phyloP scores from a whole-genome alignment of 2,329 filamentous ascomycete species.

The Teratosphaeria nubilosa region DNA sequence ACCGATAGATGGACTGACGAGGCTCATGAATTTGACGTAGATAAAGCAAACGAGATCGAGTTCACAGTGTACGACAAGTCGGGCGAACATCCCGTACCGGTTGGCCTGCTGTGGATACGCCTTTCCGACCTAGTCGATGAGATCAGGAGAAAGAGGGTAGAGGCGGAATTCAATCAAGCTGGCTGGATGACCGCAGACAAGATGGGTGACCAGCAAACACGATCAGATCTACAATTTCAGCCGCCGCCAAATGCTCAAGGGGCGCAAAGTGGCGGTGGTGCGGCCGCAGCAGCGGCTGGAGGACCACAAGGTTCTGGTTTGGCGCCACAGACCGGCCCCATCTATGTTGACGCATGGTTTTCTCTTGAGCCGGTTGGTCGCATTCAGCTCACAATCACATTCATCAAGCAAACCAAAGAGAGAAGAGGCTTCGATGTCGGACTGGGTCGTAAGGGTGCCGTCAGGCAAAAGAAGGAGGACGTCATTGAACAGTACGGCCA shows the following conservation, averaged over 20 bases:
- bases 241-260: constrained; percentile 33
- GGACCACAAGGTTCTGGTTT: constrained; percentile 30
- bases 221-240: constrained; percentile 46
- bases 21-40: constrained; percentile 82
- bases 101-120: constrained; percentile 89
- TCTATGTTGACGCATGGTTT: constrained; percentile 86
- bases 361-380: constrained; percentile 88
- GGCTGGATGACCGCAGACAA: constrained; percentile 97
- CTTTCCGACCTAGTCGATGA: constrained; percentile 97
- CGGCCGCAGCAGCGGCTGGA: constrained; percentile 30
- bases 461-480: constrained; percentile 95
- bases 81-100: constrained; percentile 76
- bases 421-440: constrained; percentile 76
- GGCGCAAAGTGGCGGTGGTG: constrained; percentile 23
- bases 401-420: constrained; percentile 81
- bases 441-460: constrained; percentile 86
- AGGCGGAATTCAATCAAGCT: constrained; percentile 85
- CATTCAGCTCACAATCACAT: constrained; percentile 84
- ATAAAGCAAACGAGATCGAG: constrained; percentile 98
- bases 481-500: constrained; percentile 98
- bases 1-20: constrained; percentile 90
- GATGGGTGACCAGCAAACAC: constrained; percentile 58
- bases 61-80: constrained; percentile 96
- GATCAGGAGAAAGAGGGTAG: constrained; percentile 92
- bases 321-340: constrained; percentile 42